Evolutionary conservation across 2,329 filamentous ascomycete genomes (phyloP).

Genomic region (Fonsecaea nubica): DNA sequence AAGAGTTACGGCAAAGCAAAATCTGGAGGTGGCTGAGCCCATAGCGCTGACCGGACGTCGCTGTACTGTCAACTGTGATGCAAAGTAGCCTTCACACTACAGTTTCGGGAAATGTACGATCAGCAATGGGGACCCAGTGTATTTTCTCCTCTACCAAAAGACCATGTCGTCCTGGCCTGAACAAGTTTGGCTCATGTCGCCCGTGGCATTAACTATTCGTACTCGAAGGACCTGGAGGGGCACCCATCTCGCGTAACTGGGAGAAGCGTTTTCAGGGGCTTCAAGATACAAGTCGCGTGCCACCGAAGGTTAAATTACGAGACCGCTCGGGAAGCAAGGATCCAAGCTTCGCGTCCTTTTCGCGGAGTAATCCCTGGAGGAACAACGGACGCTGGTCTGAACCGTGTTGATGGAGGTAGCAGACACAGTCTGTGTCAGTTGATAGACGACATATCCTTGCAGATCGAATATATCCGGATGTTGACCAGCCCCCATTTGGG

Average conservation of each 20-base stretch:
- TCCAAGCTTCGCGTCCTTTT: background rate
- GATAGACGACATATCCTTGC: no score
- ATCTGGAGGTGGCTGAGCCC: constrained; percentile 17
- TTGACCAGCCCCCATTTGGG: background rate
- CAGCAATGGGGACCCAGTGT: background rate
- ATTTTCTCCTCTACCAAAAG: no score
- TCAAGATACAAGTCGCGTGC: constrained; percentile 2
- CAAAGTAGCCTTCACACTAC: background rate
- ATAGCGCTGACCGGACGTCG: background rate
- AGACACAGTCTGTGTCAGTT: background rate
- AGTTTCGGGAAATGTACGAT: background rate
- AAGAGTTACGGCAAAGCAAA: background rate
- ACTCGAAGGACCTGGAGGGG: background rate
- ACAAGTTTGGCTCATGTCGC: background rate
- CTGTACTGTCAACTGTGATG: background rate
- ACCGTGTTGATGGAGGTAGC: background rate
- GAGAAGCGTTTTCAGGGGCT: constrained; percentile 1
- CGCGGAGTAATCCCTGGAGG: background rate
- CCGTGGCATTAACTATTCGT: background rate
- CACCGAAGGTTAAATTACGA: background rate
- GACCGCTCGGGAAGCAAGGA: background rate
- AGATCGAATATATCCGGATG: background rate
- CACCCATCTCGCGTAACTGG: background rate
- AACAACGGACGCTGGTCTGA: background rate
- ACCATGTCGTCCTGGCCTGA: no score